Evolutionary conservation across 495 filamentous ascomycete genomes (phyloP).

Genomic region (Terfezia boudieri): DNA sequence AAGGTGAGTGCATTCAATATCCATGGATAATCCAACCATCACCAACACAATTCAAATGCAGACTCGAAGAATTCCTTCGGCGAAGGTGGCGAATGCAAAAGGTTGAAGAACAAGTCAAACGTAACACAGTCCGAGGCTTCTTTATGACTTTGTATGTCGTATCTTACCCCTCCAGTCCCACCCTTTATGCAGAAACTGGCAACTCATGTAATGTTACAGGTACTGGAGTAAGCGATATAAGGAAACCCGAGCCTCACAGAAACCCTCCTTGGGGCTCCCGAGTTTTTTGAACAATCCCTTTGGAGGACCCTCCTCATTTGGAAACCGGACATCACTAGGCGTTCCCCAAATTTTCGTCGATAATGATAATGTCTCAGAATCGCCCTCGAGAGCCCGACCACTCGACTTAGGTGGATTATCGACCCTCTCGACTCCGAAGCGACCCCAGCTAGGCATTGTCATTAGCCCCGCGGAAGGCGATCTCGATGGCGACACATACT

Average conservation of each 20-base stretch:
- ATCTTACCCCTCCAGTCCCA: background rate
- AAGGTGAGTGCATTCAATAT: constrained; percentile 26
- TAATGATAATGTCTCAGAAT: constrained; percentile 30
- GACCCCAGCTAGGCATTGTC: background rate
- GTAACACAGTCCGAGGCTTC: constrained; percentile 77
- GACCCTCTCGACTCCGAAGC: background rate
- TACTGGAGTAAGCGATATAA: constrained; percentile 67
- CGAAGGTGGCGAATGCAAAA: constrained; percentile 75
- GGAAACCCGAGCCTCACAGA: constrained; percentile 39
- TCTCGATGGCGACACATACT: constrained; percentile 7
- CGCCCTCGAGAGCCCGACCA: constrained; percentile 11
- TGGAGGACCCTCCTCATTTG: constrained; percentile 11
- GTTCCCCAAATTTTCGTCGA: constrained; percentile 87
- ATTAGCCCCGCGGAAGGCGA: constrained; percentile 19
- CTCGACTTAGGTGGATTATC: constrained; percentile 1
- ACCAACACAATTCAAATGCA: constrained; percentile 17
- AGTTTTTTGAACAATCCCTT: constrained; percentile 51
- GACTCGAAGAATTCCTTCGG: constrained; percentile 78
- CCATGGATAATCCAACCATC: background rate
- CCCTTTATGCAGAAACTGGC: background rate
- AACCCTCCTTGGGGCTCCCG: constrained; percentile 52
- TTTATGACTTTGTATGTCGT: constrained; percentile 60
- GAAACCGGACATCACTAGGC: constrained; percentile 18
- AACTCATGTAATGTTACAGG: constrained; percentile 11
- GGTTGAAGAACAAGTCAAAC: constrained; percentile 85